Evolutionary conservation across 2,329 filamentous ascomycete species (phyloP).

Genomic region (Rugonectria rugulosa): DNA sequence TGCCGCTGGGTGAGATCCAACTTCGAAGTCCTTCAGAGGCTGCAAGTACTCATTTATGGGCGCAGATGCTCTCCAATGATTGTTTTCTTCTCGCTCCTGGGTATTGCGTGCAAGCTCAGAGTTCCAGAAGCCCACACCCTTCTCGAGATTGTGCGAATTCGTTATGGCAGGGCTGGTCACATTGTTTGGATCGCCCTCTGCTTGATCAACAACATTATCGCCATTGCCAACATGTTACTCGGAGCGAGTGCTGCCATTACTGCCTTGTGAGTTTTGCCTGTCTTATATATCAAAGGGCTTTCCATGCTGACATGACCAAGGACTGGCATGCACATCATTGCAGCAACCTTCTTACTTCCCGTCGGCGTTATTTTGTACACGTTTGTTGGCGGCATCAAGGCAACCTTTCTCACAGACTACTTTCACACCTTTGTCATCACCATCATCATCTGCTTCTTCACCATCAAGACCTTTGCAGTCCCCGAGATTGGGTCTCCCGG

Average conservation of each 20-base stretch:
- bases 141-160: constrained; percentile 60
- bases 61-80: constrained; percentile 60
- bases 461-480: constrained; percentile 53
- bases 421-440: constrained; percentile 63
- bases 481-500: constrained; percentile 57
- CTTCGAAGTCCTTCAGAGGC: not conserved
- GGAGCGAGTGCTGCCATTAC: constrained; percentile 45
- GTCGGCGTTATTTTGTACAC: constrained; percentile 50
- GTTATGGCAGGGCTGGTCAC: constrained; percentile 57
- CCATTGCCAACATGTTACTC: constrained; percentile 61
- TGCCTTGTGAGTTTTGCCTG: constrained; percentile 39
- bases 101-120: constrained; percentile 59
- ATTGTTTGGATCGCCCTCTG: constrained; percentile 60
- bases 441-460: constrained; percentile 59
- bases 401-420: constrained; percentile 58
- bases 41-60: not conserved
- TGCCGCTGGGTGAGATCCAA: constrained; percentile 52
- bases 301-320: constrained; percentile 36
- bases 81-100: constrained; percentile 60
- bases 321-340: constrained; percentile 59
- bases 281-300: no score
- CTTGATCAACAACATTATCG: constrained; percentile 62
- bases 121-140: constrained; percentile 63
- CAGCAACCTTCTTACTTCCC: constrained; percentile 54
- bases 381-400: constrained; percentile 50